Evolutionary conservation across 441 rosid genomes (phyloP), one percentile per base, ranked within the genome.

Genomic region (Populus hybrid): DNA sequence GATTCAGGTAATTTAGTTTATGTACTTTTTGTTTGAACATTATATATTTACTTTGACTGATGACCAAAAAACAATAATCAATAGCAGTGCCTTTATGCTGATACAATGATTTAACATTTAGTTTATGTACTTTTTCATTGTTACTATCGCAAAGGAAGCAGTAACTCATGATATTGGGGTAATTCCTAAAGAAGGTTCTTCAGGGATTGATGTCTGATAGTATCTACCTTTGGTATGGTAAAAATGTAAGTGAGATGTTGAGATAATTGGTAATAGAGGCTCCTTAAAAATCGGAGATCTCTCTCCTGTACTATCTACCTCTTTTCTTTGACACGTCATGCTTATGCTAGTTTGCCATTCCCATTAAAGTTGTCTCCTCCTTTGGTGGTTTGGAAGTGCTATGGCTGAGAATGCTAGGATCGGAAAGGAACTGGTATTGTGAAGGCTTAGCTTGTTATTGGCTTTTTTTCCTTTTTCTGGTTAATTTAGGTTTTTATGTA

Each of bases 1-100:
- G 99, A 95, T 88, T 95, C 99, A 68, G 99, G 99, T 91, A 85
- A 54, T 26, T 67, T 23, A 69, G 40, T 59, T 54, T 10, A 26
- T 40, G 36, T 21, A 57, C 21, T 32, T 75, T 80, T 3, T 75
- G 23, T 67, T 54, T 67, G 10, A 11, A 35, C 21, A 20, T 57
- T 26, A 26, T 75, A 5, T 26, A 54, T 54, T 54, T 54, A 18
- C 61, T 54, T 54, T 54, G 61, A 54, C 1, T 54, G 20, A 16
- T 50, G 57, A 50, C 57, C 57, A 50, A 14, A 50, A 50, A 50
- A 1, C 57, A 50, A 50, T 0, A 38, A 38, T 5, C 42, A 38
- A 9, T 38, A 54, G 18, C 18, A 16, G 18, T 54, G 61, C n/a
- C 3, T 54, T 54, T 8, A 38, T 38, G 11, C 10, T 54, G 21